Percentiles rank a stretch among this genome's conserved stretches.
phyloP scores from a whole-genome alignment of 257 asterid genomes.

The Echites panduratus region DNA sequence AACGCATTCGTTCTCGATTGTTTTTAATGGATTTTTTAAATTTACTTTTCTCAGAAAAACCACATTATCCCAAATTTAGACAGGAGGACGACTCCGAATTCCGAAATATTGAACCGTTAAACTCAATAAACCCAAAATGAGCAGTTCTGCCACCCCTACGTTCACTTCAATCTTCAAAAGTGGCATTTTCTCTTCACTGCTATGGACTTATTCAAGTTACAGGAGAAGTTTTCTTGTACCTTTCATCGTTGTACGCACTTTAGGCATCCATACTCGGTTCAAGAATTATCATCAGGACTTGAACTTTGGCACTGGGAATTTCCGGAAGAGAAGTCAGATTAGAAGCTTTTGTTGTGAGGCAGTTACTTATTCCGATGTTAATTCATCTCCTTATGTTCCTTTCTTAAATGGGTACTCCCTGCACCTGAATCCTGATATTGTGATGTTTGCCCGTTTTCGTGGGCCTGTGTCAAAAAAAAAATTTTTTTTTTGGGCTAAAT shows the following conservation, averaged over 20 bases:
- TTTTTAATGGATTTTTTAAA: too few species aligned
- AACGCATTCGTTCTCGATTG: too few species aligned
- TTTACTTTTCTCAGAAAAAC: too few species aligned
- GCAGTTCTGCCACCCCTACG: slow-evolving; percentile 29
- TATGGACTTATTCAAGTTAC: slow-evolving; percentile 33
- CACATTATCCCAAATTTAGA: too few species aligned
- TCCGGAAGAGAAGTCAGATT: neutral
- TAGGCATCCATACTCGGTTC: slow-evolving; percentile 27
- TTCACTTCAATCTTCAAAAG: slow-evolving; percentile 34
- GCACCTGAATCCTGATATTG: neutral
- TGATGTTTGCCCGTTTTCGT: neutral
- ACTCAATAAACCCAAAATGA: slow-evolving; percentile 21
- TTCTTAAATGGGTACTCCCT: slow-evolving; percentile 47
- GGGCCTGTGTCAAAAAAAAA: neutral
- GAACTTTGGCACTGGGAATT: slow-evolving; percentile 15
- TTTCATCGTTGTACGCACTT: slow-evolving; percentile 27
- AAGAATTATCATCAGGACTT: slow-evolving; percentile 28
- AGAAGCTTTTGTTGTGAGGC: slow-evolving; percentile 38
- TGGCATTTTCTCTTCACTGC: slow-evolving; percentile 23
- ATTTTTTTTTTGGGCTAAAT: neutral
- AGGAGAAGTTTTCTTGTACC: slow-evolving; percentile 30
- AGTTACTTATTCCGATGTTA: slow-evolving; percentile 34
- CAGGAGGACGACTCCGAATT: too few species aligned
- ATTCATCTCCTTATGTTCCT: slow-evolving; percentile 25
- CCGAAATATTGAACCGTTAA: neutral